Conservation (phyloP, 2,329 filamentous ascomycete species). For the Aspergillus hortae region DNA sequence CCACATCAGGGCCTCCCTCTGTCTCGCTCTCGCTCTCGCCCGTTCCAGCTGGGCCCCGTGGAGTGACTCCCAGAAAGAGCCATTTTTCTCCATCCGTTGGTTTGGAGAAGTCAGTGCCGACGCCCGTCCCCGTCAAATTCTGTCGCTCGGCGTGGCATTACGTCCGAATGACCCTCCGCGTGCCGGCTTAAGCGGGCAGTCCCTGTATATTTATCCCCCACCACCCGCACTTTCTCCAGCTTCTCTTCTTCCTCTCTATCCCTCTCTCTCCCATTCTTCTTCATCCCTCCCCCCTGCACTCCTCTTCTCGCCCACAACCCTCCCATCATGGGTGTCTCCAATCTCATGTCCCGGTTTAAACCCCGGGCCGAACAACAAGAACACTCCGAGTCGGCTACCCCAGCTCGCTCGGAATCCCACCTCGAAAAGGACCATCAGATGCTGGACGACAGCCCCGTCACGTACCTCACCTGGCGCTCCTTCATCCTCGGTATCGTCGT, state of each 20-base stretch:
- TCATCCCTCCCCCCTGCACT: conserved; percentile 3
- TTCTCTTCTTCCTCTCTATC: conserved; percentile 8
- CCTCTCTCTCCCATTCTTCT: neutral
- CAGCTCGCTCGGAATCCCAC: conserved; percentile 29
- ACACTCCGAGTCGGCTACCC: conserved; percentile 31
- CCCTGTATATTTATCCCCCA: neutral
- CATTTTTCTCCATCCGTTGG: too few species aligned
- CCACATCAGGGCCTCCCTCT: too few species aligned
- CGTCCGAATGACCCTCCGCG: neutral
- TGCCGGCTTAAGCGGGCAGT: neutral
- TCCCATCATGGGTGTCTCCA: conserved; percentile 28
- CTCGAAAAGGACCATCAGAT: conserved; percentile 31
- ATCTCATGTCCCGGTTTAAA: conserved; percentile 29
- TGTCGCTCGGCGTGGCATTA: neutral
- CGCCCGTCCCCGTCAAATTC: neutral
- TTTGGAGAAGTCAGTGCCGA: neutral
- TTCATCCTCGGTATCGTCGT: conserved; percentile 44
- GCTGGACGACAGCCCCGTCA: conserved; percentile 41
- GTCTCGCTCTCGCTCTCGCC: too few species aligned
- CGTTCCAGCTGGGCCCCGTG: neutral
- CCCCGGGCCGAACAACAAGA: conserved; percentile 26
- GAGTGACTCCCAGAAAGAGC: too few species aligned
- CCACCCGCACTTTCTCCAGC: neutral
- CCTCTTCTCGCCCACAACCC: conserved; percentile 3
- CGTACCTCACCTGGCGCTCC: conserved; percentile 41